Base-by-base conservation (phyloP, 2,329 filamentous ascomycete genomes). In the Botrytis galanthina region DNA sequence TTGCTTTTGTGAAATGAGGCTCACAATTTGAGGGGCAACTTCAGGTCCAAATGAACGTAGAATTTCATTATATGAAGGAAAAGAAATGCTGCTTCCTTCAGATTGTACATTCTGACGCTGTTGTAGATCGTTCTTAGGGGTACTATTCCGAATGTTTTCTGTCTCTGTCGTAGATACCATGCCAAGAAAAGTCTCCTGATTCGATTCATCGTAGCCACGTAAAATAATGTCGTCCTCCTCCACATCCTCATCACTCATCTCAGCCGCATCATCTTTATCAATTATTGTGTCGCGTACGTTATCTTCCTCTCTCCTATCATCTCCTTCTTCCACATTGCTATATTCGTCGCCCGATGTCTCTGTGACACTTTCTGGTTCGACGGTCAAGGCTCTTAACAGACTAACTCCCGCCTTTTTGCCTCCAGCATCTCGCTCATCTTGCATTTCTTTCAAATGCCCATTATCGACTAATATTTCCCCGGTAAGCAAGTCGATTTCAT, bases 381-480 rank as follows among this genome's bases (percentile, higher is more conserved):
- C 78, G 8, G 81, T 80, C 9, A 82, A 79, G 3, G 80, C 80
- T 5, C 77, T 77, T 2, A 76, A 74, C 39, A 79, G 76, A 32
- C 37, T 70, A 37, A 73, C 74, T 9, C 73, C 67, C 26, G 74
- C 72, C 51, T 61, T 51, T 9, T 77, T 73, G 61, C 81, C 72
- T 42, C 86, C 85, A 59, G 82, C 80, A 83, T 88, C 84, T 76
- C 87, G 83, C 80, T 91, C 86, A 82, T 88, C 81, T 80, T 84
- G 79, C 86, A 93, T 89, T 79, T 88, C 81, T 69, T 87, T 81
- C 70, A 98, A 81, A 83, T 98, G 96, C 0, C 96, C 95, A 85
- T 97, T 96, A 82, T 98, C 88, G 73, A 98, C 90, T n/a, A 97
- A 87, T 64, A 98, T 90, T 74, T 93, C 86, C 71, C 93, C 94